Evolutionary conservation across 805 yeast genomes (phyloP).

Genomic region (Komagataella mondaviorum): DNA sequence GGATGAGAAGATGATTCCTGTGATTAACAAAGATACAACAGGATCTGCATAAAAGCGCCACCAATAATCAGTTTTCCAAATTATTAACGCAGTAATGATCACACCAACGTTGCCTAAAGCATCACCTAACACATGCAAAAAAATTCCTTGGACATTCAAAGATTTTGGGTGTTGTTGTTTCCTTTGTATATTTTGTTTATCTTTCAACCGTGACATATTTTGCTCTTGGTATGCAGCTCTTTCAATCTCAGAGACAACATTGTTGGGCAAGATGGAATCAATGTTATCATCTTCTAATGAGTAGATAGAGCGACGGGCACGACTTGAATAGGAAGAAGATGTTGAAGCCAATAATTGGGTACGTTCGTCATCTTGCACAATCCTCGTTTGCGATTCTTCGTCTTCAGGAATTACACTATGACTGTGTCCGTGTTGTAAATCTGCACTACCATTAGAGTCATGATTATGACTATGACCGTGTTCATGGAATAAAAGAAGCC

Average conservation of each 20-base stretch:
- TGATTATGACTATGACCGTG: constrained; percentile 54
- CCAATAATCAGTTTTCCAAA: constrained; percentile 83
- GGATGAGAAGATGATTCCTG: constrained; percentile 77
- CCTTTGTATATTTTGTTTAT: constrained; percentile 6
- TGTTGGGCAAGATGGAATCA: constrained; percentile 9
- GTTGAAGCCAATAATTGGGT: background rate
- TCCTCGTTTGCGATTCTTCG: constrained; percentile 2
- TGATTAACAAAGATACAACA: constrained; percentile 68
- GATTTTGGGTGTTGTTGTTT: constrained; percentile 31
- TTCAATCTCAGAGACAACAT: constrained; percentile 6
- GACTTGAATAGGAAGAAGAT: background rate
- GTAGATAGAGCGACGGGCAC: background rate
- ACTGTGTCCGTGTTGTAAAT: constrained; percentile 21
- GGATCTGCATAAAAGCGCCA: constrained; percentile 91
- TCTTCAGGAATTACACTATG: constrained; percentile 14
- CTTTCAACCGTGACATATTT: background rate
- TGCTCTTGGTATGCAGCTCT: constrained; percentile 3
- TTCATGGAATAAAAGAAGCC: constrained; percentile 81
- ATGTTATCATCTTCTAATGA: constrained; percentile 2
- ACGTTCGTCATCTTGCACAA: background rate
- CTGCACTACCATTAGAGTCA: constrained; percentile 6
- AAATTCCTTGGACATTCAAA: constrained; percentile 96
- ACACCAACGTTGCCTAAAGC: constrained; percentile 95
- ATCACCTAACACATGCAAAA: constrained; percentile 89
- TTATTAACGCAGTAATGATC: constrained; percentile 75